Percentiles rank a stretch among this genome's conserved stretches.
Conservation (phyloP, 2,329 filamentous ascomycete genomes). For the Colletotrichum theobromicola region DNA sequence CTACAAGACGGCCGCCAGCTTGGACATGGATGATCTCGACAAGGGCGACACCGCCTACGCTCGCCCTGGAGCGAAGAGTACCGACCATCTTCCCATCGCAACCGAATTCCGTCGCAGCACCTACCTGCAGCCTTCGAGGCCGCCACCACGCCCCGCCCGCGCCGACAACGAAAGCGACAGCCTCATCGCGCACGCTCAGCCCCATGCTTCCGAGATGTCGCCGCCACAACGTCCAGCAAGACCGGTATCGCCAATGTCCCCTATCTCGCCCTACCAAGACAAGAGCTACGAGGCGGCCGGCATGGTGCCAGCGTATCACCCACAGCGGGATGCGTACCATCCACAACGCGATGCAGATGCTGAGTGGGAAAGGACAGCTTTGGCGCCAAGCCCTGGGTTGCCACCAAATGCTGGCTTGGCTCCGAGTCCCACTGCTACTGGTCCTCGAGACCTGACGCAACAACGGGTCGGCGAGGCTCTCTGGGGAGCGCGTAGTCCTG, state of each 20-base stretch:
- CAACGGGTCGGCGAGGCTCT: constrained; percentile 35
- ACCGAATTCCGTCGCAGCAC: constrained; percentile 40
- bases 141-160: constrained; percentile 20
- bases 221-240: constrained; percentile 2
- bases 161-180: constrained; percentile 45
- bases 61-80: constrained; percentile 35
- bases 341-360: neutral
- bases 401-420: neutral
- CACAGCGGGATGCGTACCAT: neutral
- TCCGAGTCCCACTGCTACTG: neutral
- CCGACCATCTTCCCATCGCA: constrained; percentile 44
- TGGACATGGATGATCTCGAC: constrained; percentile 44
- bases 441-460: constrained; percentile 33
- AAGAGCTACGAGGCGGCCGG: neutral
- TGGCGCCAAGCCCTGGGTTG: neutral
- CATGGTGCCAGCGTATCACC: neutral
- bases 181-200: constrained; percentile 44
- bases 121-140: constrained; percentile 23
- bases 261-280: constrained; percentile 6
- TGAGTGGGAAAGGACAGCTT: constrained; percentile 14
- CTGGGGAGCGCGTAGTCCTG: constrained; percentile 30
- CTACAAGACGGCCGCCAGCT: constrained; percentile 45
- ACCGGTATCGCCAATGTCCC: constrained; percentile 5
- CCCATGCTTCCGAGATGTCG: constrained; percentile 19
- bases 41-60: constrained; percentile 28